Base-by-base conservation (phyloP, 1,284 basidiomycete genomes). In the Ustilago trichophora region DNA sequence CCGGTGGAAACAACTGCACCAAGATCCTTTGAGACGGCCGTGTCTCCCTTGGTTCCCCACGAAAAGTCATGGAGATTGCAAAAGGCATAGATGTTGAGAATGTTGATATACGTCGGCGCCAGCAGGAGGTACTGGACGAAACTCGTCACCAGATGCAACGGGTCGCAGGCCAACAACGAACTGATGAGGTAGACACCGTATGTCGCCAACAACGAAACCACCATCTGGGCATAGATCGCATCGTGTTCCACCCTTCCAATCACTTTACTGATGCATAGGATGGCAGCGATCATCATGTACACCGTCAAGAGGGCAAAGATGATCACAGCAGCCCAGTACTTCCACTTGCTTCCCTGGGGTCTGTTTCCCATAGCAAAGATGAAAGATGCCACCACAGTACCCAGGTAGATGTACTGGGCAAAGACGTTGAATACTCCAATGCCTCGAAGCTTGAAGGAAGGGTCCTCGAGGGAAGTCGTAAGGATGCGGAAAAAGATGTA, bases 321-420 rank as follows among this genome's bases (percentile, higher is more conserved):
- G 47, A 90, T 87, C 8, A 91, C 88, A 0, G 89, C 88, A 3
- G 88, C 83, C 75, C 88, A 89, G 83, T 96, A 97, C 84, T 96
- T 96, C 86, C 88, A 89, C 68, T 87, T 87, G 1, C 91, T 91
- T 87, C 91, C 90, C 82, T 89, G 88, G 1, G 95, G 95, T 64
- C 93, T 89, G 82, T 98, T 98, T 5, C 96, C 95, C 91, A 98
- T 94, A 0, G 92, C 91, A 81, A 98, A 91, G 16, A 98, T 85
- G 85, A 98, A 97, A 73, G 89, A 91, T 0, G 91, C 89, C 15
- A 94, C 86, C 15, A 97, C 86, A 29, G 92, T 87, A 3, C 90
- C 91, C 3, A 89, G 87, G 85, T 96, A 90, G 26, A 89, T 83
- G 80, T 93, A 97, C 89, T 97, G 82, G 51, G 88, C 85, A 37